phyloP scores from a whole-genome alignment of 192 early-diverging fungal genomes.

The Coemansia sp. region DNA sequence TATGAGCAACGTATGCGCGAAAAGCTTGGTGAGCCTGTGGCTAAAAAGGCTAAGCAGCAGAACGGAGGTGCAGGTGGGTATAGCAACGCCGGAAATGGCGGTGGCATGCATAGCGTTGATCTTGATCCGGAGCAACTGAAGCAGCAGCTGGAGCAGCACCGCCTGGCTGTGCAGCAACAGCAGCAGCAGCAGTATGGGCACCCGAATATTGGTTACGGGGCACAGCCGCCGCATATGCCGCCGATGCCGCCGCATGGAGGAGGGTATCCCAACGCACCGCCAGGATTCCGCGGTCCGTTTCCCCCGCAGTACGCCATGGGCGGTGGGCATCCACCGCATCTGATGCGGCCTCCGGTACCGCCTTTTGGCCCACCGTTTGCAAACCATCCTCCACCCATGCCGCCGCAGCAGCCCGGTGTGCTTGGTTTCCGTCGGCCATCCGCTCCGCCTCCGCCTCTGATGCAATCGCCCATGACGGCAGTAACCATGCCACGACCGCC shows the following conservation, averaged over 20 bases:
- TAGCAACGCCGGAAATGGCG: conserved; percentile 42
- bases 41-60: conserved; percentile 46
- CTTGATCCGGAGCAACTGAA: conserved; percentile 48
- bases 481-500: conserved; percentile 1
- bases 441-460: conserved; percentile 12
- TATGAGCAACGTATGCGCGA: conserved; percentile 61
- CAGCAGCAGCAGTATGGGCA: conserved; percentile 38
- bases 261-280: neutral
- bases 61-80: conserved; percentile 38
- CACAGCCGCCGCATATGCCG: conserved; percentile 16
- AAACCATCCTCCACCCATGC: conserved; percentile 18
- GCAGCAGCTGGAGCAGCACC: conserved; percentile 55
- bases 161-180: conserved; percentile 49
- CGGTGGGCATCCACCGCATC: neutral
- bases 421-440: conserved; percentile 8
- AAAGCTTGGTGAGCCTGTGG: conserved; percentile 47
- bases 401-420: conserved; percentile 1
- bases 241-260: neutral
- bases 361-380: conserved; percentile 3
- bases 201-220: conserved; percentile 16
- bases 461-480: conserved; percentile 1
- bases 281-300: neutral
- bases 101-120: conserved; percentile 21
- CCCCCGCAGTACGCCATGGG: neutral
- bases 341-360: neutral